Evolutionary conservation across 768 basidiomycete genomes (phyloP), one percentile per base, ranked within the genome.

Genomic region (Grammothele lineata): DNA sequence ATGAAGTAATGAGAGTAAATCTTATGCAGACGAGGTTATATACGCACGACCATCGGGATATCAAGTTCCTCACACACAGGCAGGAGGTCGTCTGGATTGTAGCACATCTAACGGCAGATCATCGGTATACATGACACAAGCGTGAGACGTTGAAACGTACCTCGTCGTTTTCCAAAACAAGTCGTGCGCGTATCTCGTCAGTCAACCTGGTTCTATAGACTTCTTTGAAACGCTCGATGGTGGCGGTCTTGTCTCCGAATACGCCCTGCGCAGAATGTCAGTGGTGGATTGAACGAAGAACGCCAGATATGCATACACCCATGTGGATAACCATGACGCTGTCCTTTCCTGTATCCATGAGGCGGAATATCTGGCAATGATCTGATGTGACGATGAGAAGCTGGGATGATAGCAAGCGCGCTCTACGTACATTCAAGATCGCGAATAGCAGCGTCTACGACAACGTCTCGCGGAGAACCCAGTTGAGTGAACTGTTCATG

Each of bases 141-240:
- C 8, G 27, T 7, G 33, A 1, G n/a, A 17, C 21, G 1, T 10
- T 19, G 24, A 7, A 14, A 58, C 68, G 34, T 47, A 87, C 89
- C 71, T 97, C 94, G 54, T 96, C 94, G 50, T 96, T 97, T 66
- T 97, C 94, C n/a, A 93, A 71, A 2, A 92, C 92, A 18, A 94
- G 63, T 37, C 94, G 74, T 12, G 74, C 74, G 50, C 86, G 79
- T 48, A 91, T 81, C 19, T 77, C 75, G 18, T 76, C 67, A 7
- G 81, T 72, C 32, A 92, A 73, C n/a, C 64, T 57, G 9, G 75
- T 71, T 39, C 61, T 67, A 48, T 90, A 86, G 12, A 83, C 85
- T 48, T 77, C 70, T 61, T 83, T 87, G 61, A 95, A 79, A 8
- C 94, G 78, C 19, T 69, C 70, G 1, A 94, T 66, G 0, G 94